Base-by-base conservation (phyloP, 306 rosid genomes). In the Sindora glabra region DNA sequence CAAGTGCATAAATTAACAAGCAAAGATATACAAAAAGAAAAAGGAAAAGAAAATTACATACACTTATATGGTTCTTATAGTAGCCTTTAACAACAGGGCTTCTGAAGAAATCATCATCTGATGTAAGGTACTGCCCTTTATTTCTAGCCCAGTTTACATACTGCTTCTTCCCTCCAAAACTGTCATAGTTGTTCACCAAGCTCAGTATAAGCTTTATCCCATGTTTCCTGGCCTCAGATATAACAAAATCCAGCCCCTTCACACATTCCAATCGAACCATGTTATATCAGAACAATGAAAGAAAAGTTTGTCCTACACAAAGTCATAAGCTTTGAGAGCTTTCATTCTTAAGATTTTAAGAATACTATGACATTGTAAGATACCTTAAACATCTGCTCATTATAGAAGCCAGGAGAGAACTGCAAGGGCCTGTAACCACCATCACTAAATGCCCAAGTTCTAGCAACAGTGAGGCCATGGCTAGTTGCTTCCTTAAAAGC, bases 391-490 rank as follows among this genome's bases (percentile, higher is more conserved):
- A 68, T 79, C 68, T 87, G 87, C 48, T 91, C 95, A 62, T 91
- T 85, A 53, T 91, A 87, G 68, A 62, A 85, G 65, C 97, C 97
- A 64, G 97, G 96, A 36, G 96, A 72, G 64, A 70, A 79, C 61
- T 91, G 95, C 10, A 91, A 81, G 26, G 97, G 82, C 25, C 84
- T 85, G 59, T 90, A 85, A 29, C 89, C 97, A 6, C 96, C 96
- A 68, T 91, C 97, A 67, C 89, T 83, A 66, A 91, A 91, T 14
- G 96, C 97, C 96, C 97, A 91, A 77, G 96, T 87, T 81, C 97
- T 87, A 17, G 95, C 95, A 49, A 91, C 86, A 7, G 86, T 74
- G 12, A 87, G 97, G 9, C 96, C 96, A 48, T 87, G 96, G 57
- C 72, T 73, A 0, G 77, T 52, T 8, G 97, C 97, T 71, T 91